Base-by-base conservation (phyloP, 2,329 filamentous ascomycete genomes). In the Penicillium sp. region DNA sequence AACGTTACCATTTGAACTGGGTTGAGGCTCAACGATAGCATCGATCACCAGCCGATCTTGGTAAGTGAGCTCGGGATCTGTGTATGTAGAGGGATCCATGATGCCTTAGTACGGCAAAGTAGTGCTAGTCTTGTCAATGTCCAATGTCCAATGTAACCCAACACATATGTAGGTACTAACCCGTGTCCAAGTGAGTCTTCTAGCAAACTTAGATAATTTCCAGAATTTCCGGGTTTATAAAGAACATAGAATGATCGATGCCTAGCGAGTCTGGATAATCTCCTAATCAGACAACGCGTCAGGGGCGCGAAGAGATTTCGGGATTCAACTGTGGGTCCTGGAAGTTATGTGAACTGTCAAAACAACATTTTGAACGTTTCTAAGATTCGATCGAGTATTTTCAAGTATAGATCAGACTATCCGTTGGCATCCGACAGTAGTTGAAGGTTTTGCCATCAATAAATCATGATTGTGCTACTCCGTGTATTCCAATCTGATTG, bases 41-140 rank as follows among this genome's bases (percentile, higher is more conserved):
- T 72, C 59, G 33, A 78, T 65, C 6, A 79, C 73, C 50, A 78
- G 52, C 15, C 68, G 59, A 63, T 79, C 76, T 38, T 74, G 67
- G 47, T 69, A 63, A 2, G 76, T 77, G 43, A 78, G 60, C 53
- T 72, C 55, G 13, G 70, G 70, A 61, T 70, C 67, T 45, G 66
- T 65, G 31, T 66, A 71, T n/a, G 62, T 69, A 36, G 62, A 41
- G 8, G 69, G 69, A 59, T 71, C 67, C 69, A 71, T 71, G 50
- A 34, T 52, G 51, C 1, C 25, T 54, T 39, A 36, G 25, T 39
- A 33, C 5, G 21, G 8, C 9, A 29, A 15, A 27, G 23, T 15
- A 38, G 34, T 38, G 16, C 46, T 55, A 50, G 31, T 34, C n/a
- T 49, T 41, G 53, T 51, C 19, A 51, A 50, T 55, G 21, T 53